Conservation (phyloP, 306 rosid species). For the Cyamopsis tetragonoloba region DNA sequence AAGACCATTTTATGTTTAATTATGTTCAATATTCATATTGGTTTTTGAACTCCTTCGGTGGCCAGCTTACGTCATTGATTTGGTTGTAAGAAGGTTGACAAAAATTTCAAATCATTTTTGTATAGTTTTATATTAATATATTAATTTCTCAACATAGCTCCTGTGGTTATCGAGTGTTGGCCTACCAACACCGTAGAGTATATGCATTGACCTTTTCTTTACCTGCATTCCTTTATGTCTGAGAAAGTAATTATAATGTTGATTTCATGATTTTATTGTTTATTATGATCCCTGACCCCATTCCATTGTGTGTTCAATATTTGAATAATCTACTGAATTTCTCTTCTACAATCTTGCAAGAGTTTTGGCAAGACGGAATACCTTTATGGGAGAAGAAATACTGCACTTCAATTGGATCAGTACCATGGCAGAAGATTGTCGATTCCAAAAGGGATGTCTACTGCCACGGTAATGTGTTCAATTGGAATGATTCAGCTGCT, state of each 20-base stretch:
- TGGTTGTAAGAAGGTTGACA: background rate
- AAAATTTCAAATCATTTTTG: background rate
- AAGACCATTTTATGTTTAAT: background rate
- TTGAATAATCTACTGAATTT: background rate
- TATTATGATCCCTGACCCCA: background rate
- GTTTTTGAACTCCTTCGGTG: background rate
- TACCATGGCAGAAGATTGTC: slow-evolving; percentile 80
- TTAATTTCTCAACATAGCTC: background rate
- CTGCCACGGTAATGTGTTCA: slow-evolving; percentile 44
- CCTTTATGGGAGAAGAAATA: slow-evolving; percentile 91
- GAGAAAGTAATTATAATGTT: slow-evolving; percentile 1
- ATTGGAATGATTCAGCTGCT: slow-evolving; percentile 77
- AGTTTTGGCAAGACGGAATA: slow-evolving; percentile 55
- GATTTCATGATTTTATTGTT: background rate
- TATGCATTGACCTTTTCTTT: background rate
- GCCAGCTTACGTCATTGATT: background rate
- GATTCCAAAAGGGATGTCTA: slow-evolving; percentile 44
- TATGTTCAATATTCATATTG: background rate
- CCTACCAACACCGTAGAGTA: background rate
- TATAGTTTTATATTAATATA: background rate
- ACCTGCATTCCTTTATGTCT: background rate
- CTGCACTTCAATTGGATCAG: slow-evolving; percentile 51
- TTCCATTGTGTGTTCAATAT: background rate
- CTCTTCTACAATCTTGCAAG: slow-evolving; percentile 28
- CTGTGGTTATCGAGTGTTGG: background rate